A percentile compares a stretch with the other conserved stretches of the same genome.
These are phyloP conservation scores for Claviceps capensis DNA, from an alignment of 2,329 filamentous ascomycete genomes.

Conservation along the genomic window DNA sequence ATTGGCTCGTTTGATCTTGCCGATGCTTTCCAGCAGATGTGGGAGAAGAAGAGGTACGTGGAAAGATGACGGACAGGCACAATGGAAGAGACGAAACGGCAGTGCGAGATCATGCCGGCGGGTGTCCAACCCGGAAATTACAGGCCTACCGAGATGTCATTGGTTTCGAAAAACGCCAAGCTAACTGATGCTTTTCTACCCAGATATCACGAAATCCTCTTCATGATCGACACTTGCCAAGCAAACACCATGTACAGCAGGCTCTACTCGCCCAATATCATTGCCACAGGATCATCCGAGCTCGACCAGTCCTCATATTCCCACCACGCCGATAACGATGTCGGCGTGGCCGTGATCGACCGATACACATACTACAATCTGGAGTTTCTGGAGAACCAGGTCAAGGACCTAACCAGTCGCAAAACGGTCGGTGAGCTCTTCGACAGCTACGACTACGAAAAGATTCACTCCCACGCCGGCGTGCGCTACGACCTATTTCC, in stretches of 20 bases:
- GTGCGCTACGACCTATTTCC: slow-evolving; percentile 91
- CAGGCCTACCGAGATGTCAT: too few species aligned
- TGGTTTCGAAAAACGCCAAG: too few species aligned
- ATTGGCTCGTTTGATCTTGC: slow-evolving; percentile 93
- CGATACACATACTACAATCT: slow-evolving; percentile 98
- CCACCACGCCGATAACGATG: slow-evolving; percentile 95
- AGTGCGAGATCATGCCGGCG: too few species aligned
- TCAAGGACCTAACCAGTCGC: slow-evolving; percentile 74
- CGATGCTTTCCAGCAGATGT: slow-evolving; percentile 98
- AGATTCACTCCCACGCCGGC: slow-evolving; percentile 87
- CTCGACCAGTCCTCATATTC: slow-evolving; percentile 95
- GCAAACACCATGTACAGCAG: slow-evolving; percentile 99
- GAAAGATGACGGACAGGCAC: too few species aligned
- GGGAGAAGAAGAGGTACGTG: slow-evolving; percentile 87
- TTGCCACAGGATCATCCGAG: slow-evolving; percentile 91
- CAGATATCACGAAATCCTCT: slow-evolving; percentile 90
- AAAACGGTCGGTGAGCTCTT: slow-evolving; percentile 88
- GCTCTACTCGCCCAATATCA: slow-evolving; percentile 95
- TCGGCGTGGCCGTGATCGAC: slow-evolving; percentile 95
- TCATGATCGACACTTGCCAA: slow-evolving; percentile 99
- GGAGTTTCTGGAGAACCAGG: slow-evolving; percentile 85
- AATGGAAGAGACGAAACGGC: not conserved
- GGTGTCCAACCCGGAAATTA: too few species aligned
- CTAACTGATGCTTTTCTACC: not conserved
- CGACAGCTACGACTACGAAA: slow-evolving; percentile 86